These are phyloP conservation scores for Narthecium ossifragum DNA, from an alignment of 106 monocot species.

Conservation along the genomic window DNA sequence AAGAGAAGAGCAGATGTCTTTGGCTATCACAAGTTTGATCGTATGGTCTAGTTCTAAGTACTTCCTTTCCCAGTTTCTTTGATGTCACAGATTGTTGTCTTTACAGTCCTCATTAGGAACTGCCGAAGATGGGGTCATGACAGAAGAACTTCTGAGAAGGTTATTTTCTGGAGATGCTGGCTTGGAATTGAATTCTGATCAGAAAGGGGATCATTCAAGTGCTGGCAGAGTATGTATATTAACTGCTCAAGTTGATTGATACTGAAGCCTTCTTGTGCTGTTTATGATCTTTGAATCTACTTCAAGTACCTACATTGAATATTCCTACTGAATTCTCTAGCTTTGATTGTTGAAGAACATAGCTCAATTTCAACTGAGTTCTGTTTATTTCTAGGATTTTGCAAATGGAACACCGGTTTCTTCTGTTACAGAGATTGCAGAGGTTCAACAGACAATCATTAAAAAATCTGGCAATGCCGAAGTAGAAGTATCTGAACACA, in stretches of 20 bases:
- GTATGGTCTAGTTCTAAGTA: neutral
- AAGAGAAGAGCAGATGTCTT: too few relatives aligned
- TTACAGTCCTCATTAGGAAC: slow-evolving; percentile 58
- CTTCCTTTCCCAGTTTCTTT: neutral
- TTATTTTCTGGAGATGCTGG: slow-evolving; percentile 25
- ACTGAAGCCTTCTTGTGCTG: neutral
- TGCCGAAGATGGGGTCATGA: slow-evolving; percentile 72
- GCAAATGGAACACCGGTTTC: slow-evolving; percentile 51
- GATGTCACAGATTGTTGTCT: neutral
- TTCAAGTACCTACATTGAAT: too few relatives aligned
- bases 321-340: too few relatives aligned
- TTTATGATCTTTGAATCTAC: too few relatives aligned
- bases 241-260: neutral
- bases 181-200: slow-evolving; percentile 13
- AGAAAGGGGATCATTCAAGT: neutral
- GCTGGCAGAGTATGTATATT: slow-evolving; percentile 8
- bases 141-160: slow-evolving; percentile 51
- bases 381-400: slow-evolving; percentile 30
- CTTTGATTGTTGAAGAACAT: neutral
- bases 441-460: slow-evolving; percentile 45
- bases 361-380: neutral
- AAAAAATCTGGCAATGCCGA: slow-evolving; percentile 30
- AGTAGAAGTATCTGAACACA: slow-evolving; percentile 42
- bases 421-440: slow-evolving; percentile 36
- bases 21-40: too few relatives aligned